Percentiles rank a stretch among this genome's conserved stretches.
Evolutionary conservation across 73 alveolate genomes (phyloP).

Genomic region (Paramecium biaurelia): DNA sequence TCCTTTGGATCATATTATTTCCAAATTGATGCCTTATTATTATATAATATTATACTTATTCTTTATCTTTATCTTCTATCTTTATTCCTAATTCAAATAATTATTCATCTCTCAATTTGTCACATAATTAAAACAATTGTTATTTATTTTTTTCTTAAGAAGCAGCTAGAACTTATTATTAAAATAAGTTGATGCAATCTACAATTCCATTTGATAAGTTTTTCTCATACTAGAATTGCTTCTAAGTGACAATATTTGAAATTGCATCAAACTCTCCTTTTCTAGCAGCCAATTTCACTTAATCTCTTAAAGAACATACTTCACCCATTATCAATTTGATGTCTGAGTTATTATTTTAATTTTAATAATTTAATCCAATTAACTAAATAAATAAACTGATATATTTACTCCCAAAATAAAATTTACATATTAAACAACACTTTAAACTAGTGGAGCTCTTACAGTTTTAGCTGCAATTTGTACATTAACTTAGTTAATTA

Average conservation of each 20-base stretch:
- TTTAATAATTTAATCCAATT: constrained; percentile 70
- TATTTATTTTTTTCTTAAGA: constrained; percentile 74
- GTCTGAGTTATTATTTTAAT: not conserved
- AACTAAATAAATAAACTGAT: constrained; percentile 65
- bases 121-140: constrained; percentile 80
- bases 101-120: constrained; percentile 89
- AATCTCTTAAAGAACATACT: not conserved
- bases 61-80: constrained; percentile 90
- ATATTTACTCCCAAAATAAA: constrained; percentile 79
- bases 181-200: constrained; percentile 73
- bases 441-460: constrained; percentile 75
- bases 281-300: constrained; percentile 36
- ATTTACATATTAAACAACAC: constrained; percentile 73
- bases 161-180: constrained; percentile 76
- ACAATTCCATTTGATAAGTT: constrained; percentile 78
- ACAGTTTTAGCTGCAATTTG: constrained; percentile 71
- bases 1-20: constrained; percentile 91
- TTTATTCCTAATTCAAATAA: constrained; percentile 90
- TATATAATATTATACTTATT: not conserved
- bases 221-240: constrained; percentile 66
- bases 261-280: constrained; percentile 57
- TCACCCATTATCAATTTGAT: not conserved
- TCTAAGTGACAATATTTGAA: constrained; percentile 44
- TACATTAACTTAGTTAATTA: constrained; percentile 79
- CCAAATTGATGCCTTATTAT: constrained; percentile 83